Evolutionary conservation across 352 stramenopile genomes (phyloP), one percentile per base, ranked within the genome.

Genomic region (Globisporangium sylvaticum): DNA sequence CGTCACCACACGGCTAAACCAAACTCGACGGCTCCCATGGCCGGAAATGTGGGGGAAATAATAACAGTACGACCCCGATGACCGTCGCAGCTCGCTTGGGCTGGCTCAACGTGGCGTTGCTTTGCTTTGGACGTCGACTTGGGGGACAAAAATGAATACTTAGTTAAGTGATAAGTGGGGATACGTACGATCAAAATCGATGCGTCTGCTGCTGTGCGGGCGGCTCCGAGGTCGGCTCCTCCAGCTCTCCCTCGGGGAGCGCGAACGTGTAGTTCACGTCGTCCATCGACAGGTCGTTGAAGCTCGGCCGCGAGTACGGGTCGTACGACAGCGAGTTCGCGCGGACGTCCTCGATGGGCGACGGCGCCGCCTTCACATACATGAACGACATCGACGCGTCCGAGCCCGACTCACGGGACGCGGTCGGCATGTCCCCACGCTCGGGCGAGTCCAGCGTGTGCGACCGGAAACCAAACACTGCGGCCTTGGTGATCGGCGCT

Each of bases 321-420:
- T 87, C 75, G 24, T 87, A 87, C n/a, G 79, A 87, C 20, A 87
- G 66, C 44, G 77, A 87, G 18, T 71, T 77, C 22, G 72, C 65
- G 15, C 79, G 75, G 12, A 66, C 56, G 27, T 75, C 62, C 54
- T 78, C 75, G 34, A 82, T 52, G 20, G 79, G 73, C 15, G 75
- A 85, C 7, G 60, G 69, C 58, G 72, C 69, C 10, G 75, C 77
- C 60, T 84, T 84, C 42, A 83, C 66, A 50, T 84, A 85, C 73
- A 83, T 79, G 66, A 85, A 85, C 57, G 72, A 69, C 22, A 78
- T 74, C 1, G 79, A 84, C 31, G 81, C 72, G 12, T 82, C 75
- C 18, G 77, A 87, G 31, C 66, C 68, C 53, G 71, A 77, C 8
- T 79, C 58, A 32, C 68, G 75, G 1, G 78, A 87, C 54, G 76